phyloP scores from a whole-genome alignment of 352 stramenopile species.

The Pythium pectinolyticum region DNA sequence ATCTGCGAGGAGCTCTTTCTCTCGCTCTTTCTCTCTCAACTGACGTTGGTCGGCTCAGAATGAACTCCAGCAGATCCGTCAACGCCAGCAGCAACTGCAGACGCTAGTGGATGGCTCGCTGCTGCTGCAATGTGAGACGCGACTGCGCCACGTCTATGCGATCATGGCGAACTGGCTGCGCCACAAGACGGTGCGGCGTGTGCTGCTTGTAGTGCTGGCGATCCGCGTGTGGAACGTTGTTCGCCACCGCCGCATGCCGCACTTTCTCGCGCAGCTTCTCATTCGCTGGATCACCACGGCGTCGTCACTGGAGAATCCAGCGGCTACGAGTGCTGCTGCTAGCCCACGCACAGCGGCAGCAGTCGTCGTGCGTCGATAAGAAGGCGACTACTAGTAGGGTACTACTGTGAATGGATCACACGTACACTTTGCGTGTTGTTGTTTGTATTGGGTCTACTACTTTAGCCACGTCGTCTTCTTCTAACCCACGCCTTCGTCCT shows the following conservation, averaged over 20 bases:
- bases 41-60: conserved; percentile 26
- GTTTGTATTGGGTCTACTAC: background rate
- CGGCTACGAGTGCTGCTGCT: no score
- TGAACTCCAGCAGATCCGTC: conserved; percentile 48
- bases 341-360: background rate
- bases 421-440: background rate
- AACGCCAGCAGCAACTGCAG: conserved; percentile 43
- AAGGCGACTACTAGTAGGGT: no score
- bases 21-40: background rate
- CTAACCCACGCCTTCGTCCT: no score
- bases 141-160: conserved; percentile 32
- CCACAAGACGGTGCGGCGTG: conserved; percentile 48
- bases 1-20: background rate
- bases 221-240: conserved; percentile 58
- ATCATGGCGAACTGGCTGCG: conserved; percentile 48
- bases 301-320: conserved; percentile 55
- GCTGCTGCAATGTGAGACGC: conserved; percentile 42
- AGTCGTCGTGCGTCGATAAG: conserved; percentile 5
- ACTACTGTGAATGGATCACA: no score
- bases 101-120: conserved; percentile 41
- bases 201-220: conserved; percentile 48
- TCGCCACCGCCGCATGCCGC: conserved; percentile 46
- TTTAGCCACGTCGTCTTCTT: no score
- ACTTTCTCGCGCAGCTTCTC: conserved; percentile 58
- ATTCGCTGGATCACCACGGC: conserved; percentile 59